Evolutionary conservation across 805 yeast genomes (phyloP), one percentile per base, ranked within the genome.

Genomic region (Sugiyamaella floridensis): DNA sequence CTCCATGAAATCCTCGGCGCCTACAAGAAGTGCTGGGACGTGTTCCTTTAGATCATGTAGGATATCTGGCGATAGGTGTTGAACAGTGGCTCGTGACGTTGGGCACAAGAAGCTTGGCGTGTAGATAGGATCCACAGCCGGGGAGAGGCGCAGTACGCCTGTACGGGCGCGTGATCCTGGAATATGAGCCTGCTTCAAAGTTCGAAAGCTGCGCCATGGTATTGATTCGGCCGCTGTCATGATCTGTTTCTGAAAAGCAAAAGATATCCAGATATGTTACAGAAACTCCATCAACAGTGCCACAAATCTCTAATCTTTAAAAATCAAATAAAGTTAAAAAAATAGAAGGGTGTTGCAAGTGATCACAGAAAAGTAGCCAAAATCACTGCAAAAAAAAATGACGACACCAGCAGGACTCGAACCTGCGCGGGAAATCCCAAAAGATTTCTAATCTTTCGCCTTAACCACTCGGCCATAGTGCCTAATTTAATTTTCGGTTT

Each of bases 61-160:
- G 42, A 64, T 64, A 51, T 73, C 77, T 8, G 76, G 77, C 19
- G 77, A 71, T 49, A 74, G 51, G 52, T 73, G 76, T 4, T 73
- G 72, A 18, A 73, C 58, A 1, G 68, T 68, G 7, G 76, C 77
- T 42, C 76, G 63, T 4, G 64, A 62, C 14, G 76, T 67, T 4
- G 73, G 63, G 7, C 61, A 55, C 11, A 73, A n/a, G 43, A 65
- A 61, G 9, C 56, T 57, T 1, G 73, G 73, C 1, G 73, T 69
- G 14, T 51, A 29, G 15, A 67, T 52, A 14, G 48, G 15, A 12
- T 45, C 48, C n/a, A 45, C 48, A 22, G 28, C 18, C 6, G 32
- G 55, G 62, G 7, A n/a, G 15, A 53, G 48, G 5, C 48, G 47
- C 42, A 60, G 54, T 2, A 53, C 26, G 14, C 70, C 70, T 10